A percentile compares a stretch with the other conserved stretches of the same genome.
Evolutionary conservation across 768 basidiomycete species (phyloP).

Genomic region (Tricholoma hemisulphureum): DNA sequence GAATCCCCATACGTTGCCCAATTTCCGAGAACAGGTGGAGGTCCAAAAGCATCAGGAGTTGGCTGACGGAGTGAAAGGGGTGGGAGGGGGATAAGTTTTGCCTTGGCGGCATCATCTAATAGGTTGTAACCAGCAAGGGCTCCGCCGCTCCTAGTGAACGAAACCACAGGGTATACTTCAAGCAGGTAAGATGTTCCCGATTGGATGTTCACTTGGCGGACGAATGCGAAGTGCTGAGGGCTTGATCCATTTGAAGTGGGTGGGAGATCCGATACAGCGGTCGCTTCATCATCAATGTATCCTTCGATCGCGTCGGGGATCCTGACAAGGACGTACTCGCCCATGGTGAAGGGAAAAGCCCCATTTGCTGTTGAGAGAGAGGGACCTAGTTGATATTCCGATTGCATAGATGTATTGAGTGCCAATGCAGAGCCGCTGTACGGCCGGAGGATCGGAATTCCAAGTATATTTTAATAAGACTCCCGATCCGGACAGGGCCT

Average conservation of each 20-base stretch:
- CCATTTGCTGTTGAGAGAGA: constrained; percentile 2
- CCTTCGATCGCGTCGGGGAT: too few relatives aligned
- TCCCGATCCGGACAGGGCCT: too few relatives aligned
- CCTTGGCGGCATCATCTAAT: constrained; percentile 4
- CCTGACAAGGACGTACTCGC: too few relatives aligned
- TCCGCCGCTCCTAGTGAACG: constrained; percentile 5
- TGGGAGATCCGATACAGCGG: too few relatives aligned
- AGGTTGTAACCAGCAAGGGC: constrained; percentile 7
- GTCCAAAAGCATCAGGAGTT: background rate
- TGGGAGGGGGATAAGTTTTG: constrained; percentile 13
- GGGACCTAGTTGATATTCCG: constrained; percentile 6
- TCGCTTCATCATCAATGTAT: too few relatives aligned
- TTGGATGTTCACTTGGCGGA: background rate
- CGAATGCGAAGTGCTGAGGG: constrained; percentile 11
- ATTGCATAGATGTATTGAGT: constrained; percentile 6
- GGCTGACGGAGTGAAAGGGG: constrained; percentile 9
- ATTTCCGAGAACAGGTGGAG: background rate
- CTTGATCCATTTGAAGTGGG: constrained; percentile 11
- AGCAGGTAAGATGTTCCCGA: background rate
- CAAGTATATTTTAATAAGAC: too few relatives aligned
- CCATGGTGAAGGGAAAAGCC: constrained; percentile 5
- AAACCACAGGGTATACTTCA: constrained; percentile 12
- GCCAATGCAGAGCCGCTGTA: too few relatives aligned
- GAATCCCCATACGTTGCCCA: background rate
- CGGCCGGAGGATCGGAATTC: too few relatives aligned